Base-by-base conservation (phyloP, 75 land plant species). In the Chamaecyparis obtusa region DNA sequence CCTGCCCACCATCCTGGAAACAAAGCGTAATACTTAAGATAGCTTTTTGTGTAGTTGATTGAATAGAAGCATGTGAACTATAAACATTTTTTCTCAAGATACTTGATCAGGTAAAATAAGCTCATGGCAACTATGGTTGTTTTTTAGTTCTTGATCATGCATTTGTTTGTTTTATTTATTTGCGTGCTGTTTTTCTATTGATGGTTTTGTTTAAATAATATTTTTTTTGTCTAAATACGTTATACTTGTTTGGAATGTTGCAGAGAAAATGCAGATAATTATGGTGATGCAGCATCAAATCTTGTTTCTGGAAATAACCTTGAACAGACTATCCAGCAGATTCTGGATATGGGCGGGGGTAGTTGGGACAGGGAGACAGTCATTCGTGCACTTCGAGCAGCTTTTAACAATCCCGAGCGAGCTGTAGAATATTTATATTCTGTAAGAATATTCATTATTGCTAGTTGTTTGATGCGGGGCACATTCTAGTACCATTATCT, bases 381-480 rank as follows among this genome's bases (percentile, higher is more conserved):
- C 36, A 30, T 84, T 37, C 89, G 92, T 55, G 93, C 93, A 78
- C 76, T 92, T 41, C 92, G 90, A 71, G 93, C 92, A 80, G 93
- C 92, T 69, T 92, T 81, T 76, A 95, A 98, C 86, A 96, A 98
- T 71, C 99, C 99, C 8, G 99, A 98, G 86, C 91, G 99, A 75
- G 99, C 98, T 88, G 98, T 98, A 83, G 98, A 98, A 71, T 98
- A 98, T 85, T 86, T 98, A 46, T 97, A 97, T 84, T 95, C 98
- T 89, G 99, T 97, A 92, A 86, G 93, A 85, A 33, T 35, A 35
- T 74, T 54, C 85, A 88, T 85, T 85, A 90, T 0, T 11, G 76
- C 33, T 74, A 3, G 3, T 74, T 32, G 15, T 74, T 74, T 74
- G 33, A 74, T 74, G 16, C 33, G 76, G 3, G 69, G 1, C n/a